A percentile compares a stretch with the other conserved stretches of the same genome.
phyloP scores from a whole-genome alignment of 2,329 filamentous ascomycete species.

The Penicillium brasilianum region DNA sequence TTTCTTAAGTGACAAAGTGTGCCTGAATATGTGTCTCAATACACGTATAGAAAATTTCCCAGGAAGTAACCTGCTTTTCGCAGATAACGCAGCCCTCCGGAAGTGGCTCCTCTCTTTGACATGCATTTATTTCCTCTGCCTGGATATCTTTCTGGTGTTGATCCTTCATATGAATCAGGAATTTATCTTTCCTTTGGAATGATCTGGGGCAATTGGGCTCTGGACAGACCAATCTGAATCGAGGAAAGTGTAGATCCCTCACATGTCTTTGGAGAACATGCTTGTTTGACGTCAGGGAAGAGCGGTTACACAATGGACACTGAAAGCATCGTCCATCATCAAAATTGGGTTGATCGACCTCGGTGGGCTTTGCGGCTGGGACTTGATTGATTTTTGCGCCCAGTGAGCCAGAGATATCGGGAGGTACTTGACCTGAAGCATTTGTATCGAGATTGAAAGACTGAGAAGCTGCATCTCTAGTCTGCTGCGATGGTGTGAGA shows the following conservation, averaged over 20 bases:
- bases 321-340: neutral
- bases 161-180: neutral
- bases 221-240: neutral
- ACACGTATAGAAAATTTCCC: neutral
- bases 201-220: neutral
- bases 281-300: neutral
- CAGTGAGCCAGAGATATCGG: neutral
- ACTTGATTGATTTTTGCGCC: neutral
- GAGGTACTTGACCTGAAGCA: neutral
- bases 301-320: neutral
- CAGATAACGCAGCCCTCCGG: neutral
- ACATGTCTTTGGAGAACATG: conserved; percentile 3
- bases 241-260: neutral
- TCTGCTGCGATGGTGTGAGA: neutral
- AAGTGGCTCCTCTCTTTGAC: neutral
- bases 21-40: neutral
- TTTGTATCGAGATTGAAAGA: neutral
- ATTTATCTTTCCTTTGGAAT: neutral
- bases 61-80: neutral
- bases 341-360: neutral
- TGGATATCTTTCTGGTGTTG: neutral
- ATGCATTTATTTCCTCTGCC: neutral
- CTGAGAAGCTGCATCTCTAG: neutral
- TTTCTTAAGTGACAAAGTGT: neutral
- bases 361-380: neutral